Conservation (phyloP, 2,329 filamentous ascomycete genomes). For the Colletotrichum gloeosporioides region DNA sequence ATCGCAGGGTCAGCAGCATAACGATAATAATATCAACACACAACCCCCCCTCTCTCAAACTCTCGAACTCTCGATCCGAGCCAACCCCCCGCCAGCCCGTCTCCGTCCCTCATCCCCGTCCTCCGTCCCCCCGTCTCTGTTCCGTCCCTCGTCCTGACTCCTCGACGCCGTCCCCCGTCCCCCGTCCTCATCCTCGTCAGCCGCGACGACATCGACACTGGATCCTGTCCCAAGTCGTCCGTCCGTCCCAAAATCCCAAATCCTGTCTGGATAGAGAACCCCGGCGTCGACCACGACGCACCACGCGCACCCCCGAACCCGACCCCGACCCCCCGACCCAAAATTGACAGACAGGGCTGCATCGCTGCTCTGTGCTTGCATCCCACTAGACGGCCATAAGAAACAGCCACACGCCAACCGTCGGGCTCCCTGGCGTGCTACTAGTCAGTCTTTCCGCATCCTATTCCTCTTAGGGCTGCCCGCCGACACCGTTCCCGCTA, state of each 20-base stretch:
- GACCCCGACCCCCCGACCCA: background rate
- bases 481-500: slow-evolving; percentile 7
- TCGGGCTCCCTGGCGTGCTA: background rate
- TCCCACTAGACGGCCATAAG: background rate
- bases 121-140: background rate
- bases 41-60: background rate
- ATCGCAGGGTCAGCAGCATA: background rate
- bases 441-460: slow-evolving; percentile 15
- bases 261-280: background rate
- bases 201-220: background rate
- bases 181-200: background rate
- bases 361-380: slow-evolving; percentile 11
- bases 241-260: background rate
- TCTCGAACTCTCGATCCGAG: slow-evolving; percentile 6
- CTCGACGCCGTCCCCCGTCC: background rate
- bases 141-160: background rate
- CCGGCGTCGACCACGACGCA: background rate
- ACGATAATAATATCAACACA: background rate
- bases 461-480: slow-evolving; percentile 17
- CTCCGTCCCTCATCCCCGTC: background rate
- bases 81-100: background rate
- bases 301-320: background rate
- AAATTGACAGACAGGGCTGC: slow-evolving; percentile 17
- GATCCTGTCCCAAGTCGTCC: background rate
- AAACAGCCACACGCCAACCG: slow-evolving; percentile 13